phyloP scores from a whole-genome alignment of 768 basidiomycete genomes.

The Pleurotus giganteus region DNA sequence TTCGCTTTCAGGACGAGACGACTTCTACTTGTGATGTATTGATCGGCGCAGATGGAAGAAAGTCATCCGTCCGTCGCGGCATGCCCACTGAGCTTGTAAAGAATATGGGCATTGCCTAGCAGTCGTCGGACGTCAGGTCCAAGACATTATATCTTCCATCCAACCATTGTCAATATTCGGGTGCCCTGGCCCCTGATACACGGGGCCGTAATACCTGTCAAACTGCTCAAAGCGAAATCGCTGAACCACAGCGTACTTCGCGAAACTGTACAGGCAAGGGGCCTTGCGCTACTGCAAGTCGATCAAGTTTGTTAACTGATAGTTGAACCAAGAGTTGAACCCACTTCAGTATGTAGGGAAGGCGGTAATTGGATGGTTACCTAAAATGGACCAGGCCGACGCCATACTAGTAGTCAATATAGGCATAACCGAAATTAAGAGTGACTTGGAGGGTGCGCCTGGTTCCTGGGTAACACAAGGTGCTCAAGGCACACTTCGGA shows the following conservation, averaged over 20 bases:
- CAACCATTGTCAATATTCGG: conserved; percentile 32
- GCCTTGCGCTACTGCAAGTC: too few relatives aligned
- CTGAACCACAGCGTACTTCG: not conserved
- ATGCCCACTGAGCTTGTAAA: conserved; percentile 38
- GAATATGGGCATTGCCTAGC: conserved; percentile 36
- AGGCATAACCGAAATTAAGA: not conserved
- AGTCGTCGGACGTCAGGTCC: not conserved
- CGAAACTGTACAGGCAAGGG: not conserved
- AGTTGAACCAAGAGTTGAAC: too few relatives aligned
- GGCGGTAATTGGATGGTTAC: not conserved
- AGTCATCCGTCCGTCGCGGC: conserved; percentile 47
- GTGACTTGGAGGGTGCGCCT: not conserved
- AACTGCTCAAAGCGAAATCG: not conserved
- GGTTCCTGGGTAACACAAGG: not conserved
- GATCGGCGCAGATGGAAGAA: conserved; percentile 66
- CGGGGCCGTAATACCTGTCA: not conserved
- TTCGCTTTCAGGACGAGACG: conserved; percentile 63
- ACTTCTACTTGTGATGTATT: conserved; percentile 61
- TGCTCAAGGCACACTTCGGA: not conserved
- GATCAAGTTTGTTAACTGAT: too few relatives aligned
- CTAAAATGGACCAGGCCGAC: not conserved
- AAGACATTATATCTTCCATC: conserved; percentile 37
- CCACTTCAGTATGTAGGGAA: conserved; percentile 6
- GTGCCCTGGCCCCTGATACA: too few relatives aligned
- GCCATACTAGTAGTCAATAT: not conserved